Evolutionary conservation across 768 basidiomycete genomes (phyloP), one percentile per base, ranked within the genome.

Genomic region (Amylocystis lapponica): DNA sequence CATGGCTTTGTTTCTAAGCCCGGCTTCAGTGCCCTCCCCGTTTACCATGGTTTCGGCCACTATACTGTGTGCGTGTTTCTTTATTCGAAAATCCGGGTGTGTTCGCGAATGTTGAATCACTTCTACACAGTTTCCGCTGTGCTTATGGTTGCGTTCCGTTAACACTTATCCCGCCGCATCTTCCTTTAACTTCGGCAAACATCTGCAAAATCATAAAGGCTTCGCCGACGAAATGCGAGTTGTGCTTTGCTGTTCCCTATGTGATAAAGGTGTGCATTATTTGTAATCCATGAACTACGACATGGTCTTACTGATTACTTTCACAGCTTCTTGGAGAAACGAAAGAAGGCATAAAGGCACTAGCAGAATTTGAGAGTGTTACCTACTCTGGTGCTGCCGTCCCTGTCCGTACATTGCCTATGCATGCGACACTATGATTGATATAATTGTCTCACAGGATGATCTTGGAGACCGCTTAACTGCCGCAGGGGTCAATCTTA

Each of bases 401-500:
- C 33, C 75, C 79, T 5, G 55, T 55, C 41, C 19, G 51, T 45
- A 7, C 19, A 7, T 37, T 14, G 20, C 21, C 10, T 14, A 36
- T 35, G 21, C 16, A 9, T 23, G 21, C 4, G 13, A n/a, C 11
- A 20, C 25, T 39, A 10, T 27, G 23, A 25, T 8, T 12, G 36
- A 29, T 16, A 11, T 16, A 5, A 14, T 41, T 34, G 9, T 13
- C 47, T 9, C 19, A n/a, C 30, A 59, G 36, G 67, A 75, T 31
- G 75, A 77, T 34, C 58, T 79, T 1, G 77, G 79, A 1, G 70
- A 76, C 42, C 62, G 70, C 29, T 65, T 79, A 12, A 68, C 69
- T 3, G 63, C 62, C 0, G 61, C 67, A 23, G 78, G 77, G 1
- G 70, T 79, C 3, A 71, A 68, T 19, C 60, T 80, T 10, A 63